Base-by-base conservation (phyloP, 2,329 filamentous ascomycete genomes). In the Ceratocystis cubensis region DNA sequence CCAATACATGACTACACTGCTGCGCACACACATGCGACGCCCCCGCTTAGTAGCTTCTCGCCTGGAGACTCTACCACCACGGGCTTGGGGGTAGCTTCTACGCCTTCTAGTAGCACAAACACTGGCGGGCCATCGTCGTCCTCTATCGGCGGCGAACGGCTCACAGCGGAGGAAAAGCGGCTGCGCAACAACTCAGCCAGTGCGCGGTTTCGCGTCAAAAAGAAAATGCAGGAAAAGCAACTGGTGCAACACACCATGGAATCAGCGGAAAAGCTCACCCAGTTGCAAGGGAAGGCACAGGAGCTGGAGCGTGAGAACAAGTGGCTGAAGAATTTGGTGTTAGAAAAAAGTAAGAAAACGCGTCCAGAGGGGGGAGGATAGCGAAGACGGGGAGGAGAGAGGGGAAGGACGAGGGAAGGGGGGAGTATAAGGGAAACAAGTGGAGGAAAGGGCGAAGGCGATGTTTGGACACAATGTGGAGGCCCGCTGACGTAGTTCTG, bases 151-250 rank as follows among this genome's bases (percentile, higher is more conserved):
- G 15, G 22, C 17, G 66, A 67, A 5, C 79, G 63, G 72, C 73
- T 69, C 2, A 67, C 68, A n/a, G 41, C 59, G 44, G 84, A 87
- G 73, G 84, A 87, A 71, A 86, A 86, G 71, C 81, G 84, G n/a
- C 81, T 84, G 53, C 81, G 84, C 66, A 87, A 87, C 74, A 87
- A 85, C 8, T 84, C 84, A 17, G 84, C 84, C 61, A 84, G 81
- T 63, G 84, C 84, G n/a, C 82, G 84, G 61, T 87, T 87, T 76
- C 81, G 84, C 56, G 80, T 85, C 72, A 87, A 87, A 78, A 87
- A 87, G 80, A 87, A 87, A 78, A 83, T 86, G 74, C 81, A 84
- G 63, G 84, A 87, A 73, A 81, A 84, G 73, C 80, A 82, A n/a
- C 78, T 86, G 65, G 83, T 84, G 72, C 76, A 76, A 30, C 80